Percentiles rank a stretch among this genome's conserved stretches.
These are phyloP conservation scores for Paraconiothyrium brasiliense DNA, from an alignment of 2,329 filamentous ascomycete genomes.

Conservation along the genomic window DNA sequence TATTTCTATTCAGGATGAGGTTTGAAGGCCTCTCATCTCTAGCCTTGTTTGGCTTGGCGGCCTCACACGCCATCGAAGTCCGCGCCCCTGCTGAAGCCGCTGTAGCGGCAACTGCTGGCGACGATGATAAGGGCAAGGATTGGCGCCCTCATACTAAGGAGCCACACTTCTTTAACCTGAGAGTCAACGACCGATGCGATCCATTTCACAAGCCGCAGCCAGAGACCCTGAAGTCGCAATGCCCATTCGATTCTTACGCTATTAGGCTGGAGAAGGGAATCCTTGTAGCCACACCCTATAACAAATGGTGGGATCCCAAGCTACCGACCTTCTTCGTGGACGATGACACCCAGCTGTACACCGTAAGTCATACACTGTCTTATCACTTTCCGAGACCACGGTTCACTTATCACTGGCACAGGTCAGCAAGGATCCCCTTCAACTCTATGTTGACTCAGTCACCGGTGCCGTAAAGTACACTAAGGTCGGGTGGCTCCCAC, in stretches of 20 bases:
- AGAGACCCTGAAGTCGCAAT: slow-evolving; percentile 17
- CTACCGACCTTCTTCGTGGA: slow-evolving; percentile 41
- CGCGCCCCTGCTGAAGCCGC: slow-evolving; percentile 18
- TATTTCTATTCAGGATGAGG: slow-evolving; percentile 36
- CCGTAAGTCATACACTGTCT: slow-evolving; percentile 26
- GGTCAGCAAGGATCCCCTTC: slow-evolving; percentile 41
- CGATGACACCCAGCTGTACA: slow-evolving; percentile 40
- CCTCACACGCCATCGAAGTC: slow-evolving; percentile 24
- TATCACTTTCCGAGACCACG: background rate
- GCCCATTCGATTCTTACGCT: slow-evolving; percentile 29
- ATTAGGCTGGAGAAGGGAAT: slow-evolving; percentile 38
- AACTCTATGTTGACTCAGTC: slow-evolving; percentile 35
- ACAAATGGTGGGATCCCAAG: slow-evolving; percentile 38
- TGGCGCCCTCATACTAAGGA: slow-evolving; percentile 37
- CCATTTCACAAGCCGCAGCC: background rate
- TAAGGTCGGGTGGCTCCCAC: slow-evolving; percentile 35
- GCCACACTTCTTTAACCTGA: slow-evolving; percentile 37
- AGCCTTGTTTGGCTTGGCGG: slow-evolving; percentile 30
- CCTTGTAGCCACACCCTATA: slow-evolving; percentile 42
- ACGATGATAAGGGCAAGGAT: slow-evolving; percentile 9
- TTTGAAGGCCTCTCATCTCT: slow-evolving; percentile 20
- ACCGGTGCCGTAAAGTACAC: slow-evolving; percentile 37
- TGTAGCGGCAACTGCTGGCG: background rate
- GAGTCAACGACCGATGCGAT: slow-evolving; percentile 31
- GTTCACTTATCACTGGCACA: slow-evolving; percentile 19